These are phyloP conservation scores for Papiliotrema laurentii DNA, from an alignment of 1,284 basidiomycete genomes.

Conservation along the genomic window DNA sequence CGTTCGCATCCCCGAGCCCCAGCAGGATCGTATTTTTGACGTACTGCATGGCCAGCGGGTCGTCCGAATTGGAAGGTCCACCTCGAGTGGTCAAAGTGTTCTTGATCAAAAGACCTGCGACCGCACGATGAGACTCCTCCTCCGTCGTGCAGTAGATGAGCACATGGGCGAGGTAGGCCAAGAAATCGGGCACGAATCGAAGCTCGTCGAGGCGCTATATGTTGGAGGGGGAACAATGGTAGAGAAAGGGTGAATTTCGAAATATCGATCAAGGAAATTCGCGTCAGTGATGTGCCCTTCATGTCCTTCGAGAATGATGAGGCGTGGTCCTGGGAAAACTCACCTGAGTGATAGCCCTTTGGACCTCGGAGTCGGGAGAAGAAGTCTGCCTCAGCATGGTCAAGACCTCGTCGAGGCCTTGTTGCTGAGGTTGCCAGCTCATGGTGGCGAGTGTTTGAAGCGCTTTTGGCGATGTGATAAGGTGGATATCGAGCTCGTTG, in stretches of 20 bases:
- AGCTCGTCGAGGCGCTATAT: constrained; percentile 80
- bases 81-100: constrained; percentile 61
- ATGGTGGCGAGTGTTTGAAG: constrained; percentile 16
- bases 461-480: background rate
- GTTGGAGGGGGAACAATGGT: background rate
- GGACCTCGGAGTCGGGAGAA: constrained; percentile 45
- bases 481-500: background rate
- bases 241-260: background rate
- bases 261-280: background rate
- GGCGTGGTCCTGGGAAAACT: constrained; percentile 20
- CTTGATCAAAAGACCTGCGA: constrained; percentile 95
- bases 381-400: constrained; percentile 49
- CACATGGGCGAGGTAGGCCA: constrained; percentile 94
- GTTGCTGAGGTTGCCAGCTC: constrained; percentile 45
- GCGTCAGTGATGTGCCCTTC: background rate
- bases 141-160: constrained; percentile 62
- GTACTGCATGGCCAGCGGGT: constrained; percentile 58
- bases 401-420: constrained; percentile 47
- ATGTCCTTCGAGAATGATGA: too few species aligned
- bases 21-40: constrained; percentile 76
- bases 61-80: constrained; percentile 23
- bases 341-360: constrained; percentile 48
- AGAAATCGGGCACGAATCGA: constrained; percentile 85
- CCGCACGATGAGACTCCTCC: constrained; percentile 84
- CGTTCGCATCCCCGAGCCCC: constrained; percentile 71